Base-by-base conservation (phyloP, 208 protist genomes). In the Leishmania martiniquensis region DNA sequence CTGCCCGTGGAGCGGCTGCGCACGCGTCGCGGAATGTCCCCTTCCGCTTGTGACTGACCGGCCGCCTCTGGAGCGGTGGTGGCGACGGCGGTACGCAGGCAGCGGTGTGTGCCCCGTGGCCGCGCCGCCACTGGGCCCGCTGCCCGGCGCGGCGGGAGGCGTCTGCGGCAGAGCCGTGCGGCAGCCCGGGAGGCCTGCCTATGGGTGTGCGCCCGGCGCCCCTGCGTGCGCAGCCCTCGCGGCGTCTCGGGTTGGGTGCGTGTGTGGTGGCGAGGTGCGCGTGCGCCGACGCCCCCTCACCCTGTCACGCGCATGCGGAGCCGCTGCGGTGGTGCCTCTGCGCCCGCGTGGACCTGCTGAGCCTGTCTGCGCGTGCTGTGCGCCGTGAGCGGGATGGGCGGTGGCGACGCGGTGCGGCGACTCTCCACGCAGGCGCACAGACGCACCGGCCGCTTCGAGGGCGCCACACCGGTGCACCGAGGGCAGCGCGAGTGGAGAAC, bases 101-200 rank as follows among this genome's bases (percentile, higher is more conserved):
- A 4, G 37, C 39, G 34, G 25, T 25, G 20, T 2, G 0, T 34
- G 5, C 17, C 37, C 34, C 60, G 5, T 39, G 57, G 1, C 66
- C 77, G 72, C 79, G 63, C 45, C 72, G 67, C 22, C 72, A 29
- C 60, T 71, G 76, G 72, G 49, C 75, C 62, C 66, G 57, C 66
- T 32, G 70, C 59, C 25, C 75, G 37, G 34, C 45, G 20, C 76
- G 22, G 39, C 72, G 57, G 39, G 80, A 68, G 73, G 77, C 69
- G 44, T 81, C 63, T 72, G 77, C 52, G 42, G 80, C 75, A 51
- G 82, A 84, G 76, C 82, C 79, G 74, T 87, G 83, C 77, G 77
- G 87, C 44, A 81, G 84, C 65, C 80, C 92, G 25, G 85, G 89
- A 39, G 87, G 91, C 2, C 80, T 95, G 59, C 66, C 87, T 39